These are phyloP conservation scores for Lycium ferocissimum DNA, from an alignment of 257 asterid species.

Conservation along the genomic window DNA sequence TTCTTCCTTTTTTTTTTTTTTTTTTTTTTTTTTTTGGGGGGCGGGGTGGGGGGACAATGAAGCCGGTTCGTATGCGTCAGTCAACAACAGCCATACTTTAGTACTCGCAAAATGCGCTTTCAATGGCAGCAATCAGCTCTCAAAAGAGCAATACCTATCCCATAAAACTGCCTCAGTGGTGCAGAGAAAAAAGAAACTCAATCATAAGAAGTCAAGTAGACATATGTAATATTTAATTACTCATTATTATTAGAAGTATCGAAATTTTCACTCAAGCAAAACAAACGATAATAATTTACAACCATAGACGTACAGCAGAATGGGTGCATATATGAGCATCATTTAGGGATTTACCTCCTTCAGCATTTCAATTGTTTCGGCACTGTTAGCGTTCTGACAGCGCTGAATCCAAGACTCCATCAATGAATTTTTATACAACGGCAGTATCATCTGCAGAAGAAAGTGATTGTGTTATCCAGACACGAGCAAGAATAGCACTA, in stretches of 20 bases:
- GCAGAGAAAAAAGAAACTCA: not conserved
- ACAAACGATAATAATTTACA: not conserved
- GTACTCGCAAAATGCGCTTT: too few relatives aligned
- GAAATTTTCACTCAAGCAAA: not conserved
- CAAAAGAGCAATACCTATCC: not conserved
- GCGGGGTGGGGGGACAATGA: not conserved
- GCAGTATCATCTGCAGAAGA: conserved; percentile 77
- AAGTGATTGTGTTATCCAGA: conserved; percentile 36
- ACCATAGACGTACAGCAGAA: not conserved
- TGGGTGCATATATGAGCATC: conserved; percentile 19
- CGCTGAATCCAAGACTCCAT: conserved; percentile 72
- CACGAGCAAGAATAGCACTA: conserved; percentile 24
- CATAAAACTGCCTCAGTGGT: conserved; percentile 15
- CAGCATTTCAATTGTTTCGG: conserved; percentile 76
- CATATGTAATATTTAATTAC: not conserved
- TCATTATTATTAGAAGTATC: not conserved
- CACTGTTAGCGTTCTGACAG: conserved; percentile 77
- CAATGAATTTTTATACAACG: conserved; percentile 53
- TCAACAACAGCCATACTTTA: too few relatives aligned
- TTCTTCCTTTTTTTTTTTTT: not conserved
- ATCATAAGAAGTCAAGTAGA: conserved; percentile 10
- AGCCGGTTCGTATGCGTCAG: not conserved
- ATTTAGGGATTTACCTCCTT: conserved; percentile 71
- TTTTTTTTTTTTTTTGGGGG: not conserved
- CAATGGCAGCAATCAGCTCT: not conserved